A percentile compares a stretch with the other conserved stretches of the same genome.
Evolutionary conservation across 2,329 filamentous ascomycete species (phyloP).

Genomic region (Cercospora berteroae): DNA sequence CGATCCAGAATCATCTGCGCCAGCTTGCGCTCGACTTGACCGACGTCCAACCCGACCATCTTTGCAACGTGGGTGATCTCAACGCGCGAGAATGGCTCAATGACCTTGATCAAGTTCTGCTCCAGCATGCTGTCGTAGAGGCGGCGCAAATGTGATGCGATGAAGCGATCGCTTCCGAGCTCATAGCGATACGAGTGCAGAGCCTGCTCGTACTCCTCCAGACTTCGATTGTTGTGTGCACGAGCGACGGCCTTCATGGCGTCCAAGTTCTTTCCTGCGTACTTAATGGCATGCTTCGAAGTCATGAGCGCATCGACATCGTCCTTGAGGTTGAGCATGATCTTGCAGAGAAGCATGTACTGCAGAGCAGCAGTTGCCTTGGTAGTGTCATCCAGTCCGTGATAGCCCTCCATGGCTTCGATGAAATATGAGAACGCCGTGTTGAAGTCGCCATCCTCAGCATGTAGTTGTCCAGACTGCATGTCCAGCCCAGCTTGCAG

Average conservation of each 20-base stretch:
- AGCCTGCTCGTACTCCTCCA: conserved; percentile 96
- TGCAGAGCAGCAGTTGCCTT: conserved; percentile 97
- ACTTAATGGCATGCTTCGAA: conserved; percentile 94
- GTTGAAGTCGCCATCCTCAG: conserved; percentile 98
- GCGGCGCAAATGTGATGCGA: conserved; percentile 91
- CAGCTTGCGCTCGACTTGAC: conserved; percentile 96
- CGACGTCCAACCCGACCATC: conserved; percentile 94
- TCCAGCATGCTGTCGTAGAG: conserved; percentile 98
- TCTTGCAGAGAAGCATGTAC: conserved; percentile 99
- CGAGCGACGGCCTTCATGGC: conserved; percentile 98
- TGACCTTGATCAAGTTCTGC: conserved; percentile 99
- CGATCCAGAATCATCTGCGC: conserved; percentile 99
- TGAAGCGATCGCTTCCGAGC: conserved; percentile 90
- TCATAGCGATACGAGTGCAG: conserved; percentile 88
- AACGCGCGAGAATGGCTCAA: conserved; percentile 95
- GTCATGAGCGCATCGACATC: conserved; percentile 94
- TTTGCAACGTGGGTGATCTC: conserved; percentile 96
- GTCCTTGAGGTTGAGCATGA: conserved; percentile 96
- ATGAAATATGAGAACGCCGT: conserved; percentile 99
- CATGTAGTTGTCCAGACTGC: conserved; percentile 98
- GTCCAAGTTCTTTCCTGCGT: conserved; percentile 91
- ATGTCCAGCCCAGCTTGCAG: conserved; percentile 96
- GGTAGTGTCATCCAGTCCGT: conserved; percentile 79
- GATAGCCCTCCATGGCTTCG: conserved; percentile 95
- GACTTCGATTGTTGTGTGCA: conserved; percentile 88